Conservation (phyloP, 2,329 filamentous ascomycete genomes). For the Epichloe aotearoae region DNA sequence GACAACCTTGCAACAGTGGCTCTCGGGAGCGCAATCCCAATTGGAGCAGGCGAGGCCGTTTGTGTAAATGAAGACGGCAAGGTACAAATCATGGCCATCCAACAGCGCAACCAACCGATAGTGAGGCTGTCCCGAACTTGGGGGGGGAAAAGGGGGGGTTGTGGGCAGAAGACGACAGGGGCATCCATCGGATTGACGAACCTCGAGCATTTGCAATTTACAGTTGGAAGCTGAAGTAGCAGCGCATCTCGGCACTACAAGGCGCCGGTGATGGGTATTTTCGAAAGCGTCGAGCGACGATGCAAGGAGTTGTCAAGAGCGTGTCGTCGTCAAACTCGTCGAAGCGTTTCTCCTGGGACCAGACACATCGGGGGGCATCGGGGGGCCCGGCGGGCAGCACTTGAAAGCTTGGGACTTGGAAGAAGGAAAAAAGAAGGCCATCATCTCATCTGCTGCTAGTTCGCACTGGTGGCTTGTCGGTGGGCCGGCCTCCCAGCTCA, state of each 20-base stretch:
- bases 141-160: neutral
- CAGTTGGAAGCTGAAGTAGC: neutral
- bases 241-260: conserved; percentile 3
- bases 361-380: neutral
- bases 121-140: neutral
- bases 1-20: neutral
- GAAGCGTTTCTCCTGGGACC: neutral
- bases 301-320: neutral
- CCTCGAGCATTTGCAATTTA: conserved; percentile 1
- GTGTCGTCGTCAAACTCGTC: neutral
- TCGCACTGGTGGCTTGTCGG: neutral
- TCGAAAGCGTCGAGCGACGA: neutral
- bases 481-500: neutral
- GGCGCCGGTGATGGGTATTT: neutral
- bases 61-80: neutral
- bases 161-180: neutral
- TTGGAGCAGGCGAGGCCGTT: neutral
- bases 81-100: neutral
- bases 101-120: neutral
- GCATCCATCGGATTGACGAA: neutral
- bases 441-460: neutral
- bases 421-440: conserved; percentile 1
- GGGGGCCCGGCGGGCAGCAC: neutral
- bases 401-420: too few species aligned
- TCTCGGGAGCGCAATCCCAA: neutral